These are phyloP conservation scores for Termitomyces sp. DNA, from an alignment of 768 basidiomycete genomes.

Conservation along the genomic window DNA sequence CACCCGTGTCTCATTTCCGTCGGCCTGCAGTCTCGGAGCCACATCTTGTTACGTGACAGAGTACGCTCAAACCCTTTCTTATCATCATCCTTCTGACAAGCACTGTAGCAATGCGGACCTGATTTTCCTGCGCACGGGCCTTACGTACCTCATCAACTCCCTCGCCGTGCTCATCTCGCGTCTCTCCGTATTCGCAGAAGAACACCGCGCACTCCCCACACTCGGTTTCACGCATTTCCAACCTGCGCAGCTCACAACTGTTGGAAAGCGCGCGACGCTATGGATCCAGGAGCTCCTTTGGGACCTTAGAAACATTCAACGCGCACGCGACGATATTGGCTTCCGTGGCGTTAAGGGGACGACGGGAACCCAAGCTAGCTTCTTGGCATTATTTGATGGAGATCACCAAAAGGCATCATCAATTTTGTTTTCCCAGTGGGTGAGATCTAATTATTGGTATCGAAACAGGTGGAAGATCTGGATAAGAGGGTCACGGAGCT, in stretches of 20 bases:
- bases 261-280: conserved; percentile 93
- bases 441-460: background rate
- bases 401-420: conserved; percentile 79
- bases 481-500: conserved; percentile 88
- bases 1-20: background rate
- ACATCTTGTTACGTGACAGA: conserved; percentile 99
- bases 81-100: background rate
- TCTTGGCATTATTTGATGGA: conserved; percentile 90
- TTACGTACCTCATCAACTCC: conserved; percentile 81
- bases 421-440: background rate
- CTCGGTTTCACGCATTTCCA: conserved; percentile 99
- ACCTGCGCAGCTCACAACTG: conserved; percentile 96
- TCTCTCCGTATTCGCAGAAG: conserved; percentile 76
- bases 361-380: conserved; percentile 96
- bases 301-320: conserved; percentile 91
- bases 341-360: conserved; percentile 99
- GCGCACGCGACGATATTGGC: conserved; percentile 88
- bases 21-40: conserved; percentile 51
- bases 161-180: conserved; percentile 90
- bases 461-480: conserved; percentile 73
- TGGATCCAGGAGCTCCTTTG: conserved; percentile 99
- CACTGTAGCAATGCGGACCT: conserved; percentile 87
- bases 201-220: conserved; percentile 87
- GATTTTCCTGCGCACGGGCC: conserved; percentile 89
- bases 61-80: conserved; percentile 35